Percentiles rank a stretch among this genome's conserved stretches.
phyloP scores from a whole-genome alignment of 345 rosid species.

The Angophora floribunda region DNA sequence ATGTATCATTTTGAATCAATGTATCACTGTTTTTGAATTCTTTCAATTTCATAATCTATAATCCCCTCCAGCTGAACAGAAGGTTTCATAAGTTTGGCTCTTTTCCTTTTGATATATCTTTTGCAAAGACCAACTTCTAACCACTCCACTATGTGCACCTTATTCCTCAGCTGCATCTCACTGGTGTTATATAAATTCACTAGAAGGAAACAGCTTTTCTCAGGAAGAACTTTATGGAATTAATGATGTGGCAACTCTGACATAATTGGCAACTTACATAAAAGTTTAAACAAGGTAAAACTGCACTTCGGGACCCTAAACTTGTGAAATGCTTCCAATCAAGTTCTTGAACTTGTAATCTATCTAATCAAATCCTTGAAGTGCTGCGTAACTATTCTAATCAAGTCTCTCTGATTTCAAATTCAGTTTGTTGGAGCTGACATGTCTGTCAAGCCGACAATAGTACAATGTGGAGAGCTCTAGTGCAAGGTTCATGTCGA shows the following conservation, averaged over 20 bases:
- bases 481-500: neutral
- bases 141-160: neutral
- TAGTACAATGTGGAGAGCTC: neutral
- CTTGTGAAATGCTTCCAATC: neutral
- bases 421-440: neutral
- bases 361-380: neutral
- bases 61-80: neutral
- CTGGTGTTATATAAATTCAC: neutral
- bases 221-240: neutral
- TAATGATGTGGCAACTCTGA: neutral
- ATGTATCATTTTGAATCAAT: neutral
- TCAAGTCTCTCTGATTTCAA: neutral
- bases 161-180: neutral
- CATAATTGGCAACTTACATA: neutral
- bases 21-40: no score
- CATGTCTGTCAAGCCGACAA: neutral
- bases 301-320: neutral
- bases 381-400: neutral
- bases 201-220: neutral
- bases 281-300: neutral
- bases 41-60: no score
- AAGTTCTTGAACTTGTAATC: neutral
- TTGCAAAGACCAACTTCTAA: neutral
- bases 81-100: neutral
- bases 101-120: neutral